phyloP scores from a whole-genome alignment of 2,329 filamentous ascomycete genomes.

The Pseudopithomyces maydicus region DNA sequence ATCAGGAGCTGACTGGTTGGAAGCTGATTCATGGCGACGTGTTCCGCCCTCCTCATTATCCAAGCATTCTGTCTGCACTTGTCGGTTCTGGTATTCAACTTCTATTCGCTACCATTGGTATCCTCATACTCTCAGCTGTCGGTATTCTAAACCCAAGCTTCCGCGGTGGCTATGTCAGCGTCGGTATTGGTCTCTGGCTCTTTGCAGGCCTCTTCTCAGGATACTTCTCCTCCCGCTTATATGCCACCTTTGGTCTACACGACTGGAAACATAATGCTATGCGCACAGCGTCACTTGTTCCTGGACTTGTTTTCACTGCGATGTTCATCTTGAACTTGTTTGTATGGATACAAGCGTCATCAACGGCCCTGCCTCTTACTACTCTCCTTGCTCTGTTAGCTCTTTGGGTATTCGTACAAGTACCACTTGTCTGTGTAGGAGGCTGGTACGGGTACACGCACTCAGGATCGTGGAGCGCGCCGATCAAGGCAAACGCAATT shows the following conservation, averaged over 20 bases:
- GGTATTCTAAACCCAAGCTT: slow-evolving; percentile 85
- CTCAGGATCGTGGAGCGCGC: slow-evolving; percentile 75
- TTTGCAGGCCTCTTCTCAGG: slow-evolving; percentile 84
- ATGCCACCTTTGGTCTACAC: slow-evolving; percentile 79
- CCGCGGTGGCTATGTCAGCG: slow-evolving; percentile 86
- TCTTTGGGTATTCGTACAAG: slow-evolving; percentile 84
- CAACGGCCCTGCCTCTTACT: slow-evolving; percentile 82
- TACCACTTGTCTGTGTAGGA: slow-evolving; percentile 81
- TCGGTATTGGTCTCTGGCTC: slow-evolving; percentile 81
- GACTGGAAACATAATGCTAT: slow-evolving; percentile 78
- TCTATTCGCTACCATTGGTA: slow-evolving; percentile 76
- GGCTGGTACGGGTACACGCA: slow-evolving; percentile 76
- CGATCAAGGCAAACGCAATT: slow-evolving; percentile 74
- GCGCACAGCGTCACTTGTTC: slow-evolving; percentile 75
- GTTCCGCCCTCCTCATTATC: slow-evolving; percentile 74
- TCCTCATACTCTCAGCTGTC: slow-evolving; percentile 74
- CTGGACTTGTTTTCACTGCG: slow-evolving; percentile 74
- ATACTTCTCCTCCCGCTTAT: slow-evolving; percentile 83
- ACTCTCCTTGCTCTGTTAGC: slow-evolving; percentile 74
- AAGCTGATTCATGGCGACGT: slow-evolving; percentile 89
- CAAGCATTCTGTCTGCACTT: slow-evolving; percentile 76
- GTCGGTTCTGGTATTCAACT: slow-evolving; percentile 87
- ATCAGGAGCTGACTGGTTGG: slow-evolving; percentile 84
- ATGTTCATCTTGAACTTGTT: slow-evolving; percentile 85
- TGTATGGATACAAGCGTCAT: slow-evolving; percentile 88